Conservation (phyloP, 2,329 filamentous ascomycete species). For the Iodosphaeria phyllophila region DNA sequence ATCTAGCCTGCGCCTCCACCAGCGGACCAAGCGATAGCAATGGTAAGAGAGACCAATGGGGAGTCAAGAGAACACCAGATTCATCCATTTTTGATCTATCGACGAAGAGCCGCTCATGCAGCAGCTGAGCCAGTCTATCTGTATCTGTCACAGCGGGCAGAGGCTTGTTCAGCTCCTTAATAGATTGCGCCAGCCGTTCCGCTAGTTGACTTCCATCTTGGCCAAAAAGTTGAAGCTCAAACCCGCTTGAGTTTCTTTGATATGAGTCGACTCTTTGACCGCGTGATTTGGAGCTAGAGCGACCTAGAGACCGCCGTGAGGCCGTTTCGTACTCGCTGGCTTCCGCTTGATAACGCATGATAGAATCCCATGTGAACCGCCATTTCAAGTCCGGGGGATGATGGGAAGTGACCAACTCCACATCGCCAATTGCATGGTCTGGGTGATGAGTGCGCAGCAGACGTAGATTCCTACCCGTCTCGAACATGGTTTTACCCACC, state of each 20-base stretch:
- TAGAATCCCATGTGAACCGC: constrained; percentile 54
- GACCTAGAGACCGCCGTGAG: constrained; percentile 15
- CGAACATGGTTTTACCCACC: constrained; percentile 54
- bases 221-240: constrained; percentile 27
- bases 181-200: constrained; percentile 28
- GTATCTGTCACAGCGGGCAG: constrained; percentile 6
- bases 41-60: constrained; percentile 41
- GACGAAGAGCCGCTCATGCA: constrained; percentile 20
- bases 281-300: constrained; percentile 1
- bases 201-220: constrained; percentile 26
- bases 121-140: constrained; percentile 20
- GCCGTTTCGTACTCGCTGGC: constrained; percentile 33
- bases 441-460: constrained; percentile 55
- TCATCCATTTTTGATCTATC: constrained; percentile 5
- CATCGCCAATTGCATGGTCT: constrained; percentile 44
- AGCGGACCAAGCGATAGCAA: constrained; percentile 60
- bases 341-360: constrained; percentile 42
- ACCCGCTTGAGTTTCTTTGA: constrained; percentile 1
- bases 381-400: constrained; percentile 42
- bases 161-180: constrained; percentile 23
- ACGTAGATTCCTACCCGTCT: constrained; percentile 58
- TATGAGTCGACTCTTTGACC: constrained; percentile 1
- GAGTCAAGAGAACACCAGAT: constrained; percentile 18
- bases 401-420: constrained; percentile 24
- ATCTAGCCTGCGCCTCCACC: constrained; percentile 51